Base-by-base conservation (phyloP, 176 grass and related monocot species). In the Olyra latifolia region DNA sequence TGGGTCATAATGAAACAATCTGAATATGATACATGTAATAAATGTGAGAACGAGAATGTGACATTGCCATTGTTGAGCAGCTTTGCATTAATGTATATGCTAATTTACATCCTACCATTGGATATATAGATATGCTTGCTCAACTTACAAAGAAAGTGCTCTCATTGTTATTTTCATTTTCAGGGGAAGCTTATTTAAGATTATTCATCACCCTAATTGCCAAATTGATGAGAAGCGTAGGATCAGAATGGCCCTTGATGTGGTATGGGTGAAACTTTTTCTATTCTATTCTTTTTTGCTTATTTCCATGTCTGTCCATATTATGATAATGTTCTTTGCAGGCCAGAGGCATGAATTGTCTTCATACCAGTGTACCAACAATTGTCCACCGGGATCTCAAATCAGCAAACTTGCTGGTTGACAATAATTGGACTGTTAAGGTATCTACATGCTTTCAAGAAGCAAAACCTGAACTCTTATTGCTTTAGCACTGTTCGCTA, bases 361-460 rank as follows among this genome's bases (percentile, higher is more conserved):
- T 97, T 63, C 95, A 97, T 78, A 97, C 79, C n/a, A 94, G 91
- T 71, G 85, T 80, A 24, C 95, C 95, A 73, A 97, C 91, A 77
- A 89, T 97, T 82, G 95, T 97, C 75, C 95, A 97, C 13, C 75
- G 95, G 20, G 95, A 97, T 90, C 84, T 97, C 23, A 97, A 97
- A 97, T 94, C 95, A 65, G 89, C 89, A 52, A 97, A 97, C 81
- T 90, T 97, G 73, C 85, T 97, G 76, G 95, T 94, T 48, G 95
- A 97, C 52, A 78, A 97, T 82, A 97, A 91, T 84, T 94, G 92
- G 95, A 91, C 89, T 49, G 92, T 97, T 19, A 97, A 97, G 95
- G 95, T 97, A 89, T 75, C 27, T 69, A 40, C 64, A 72, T 19
- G 10, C 16, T 70, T 88, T 88, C 23, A 32, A 16, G 81, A 80